phyloP scores from a whole-genome alignment of 306 rosid species.

The Lupinus albus region DNA sequence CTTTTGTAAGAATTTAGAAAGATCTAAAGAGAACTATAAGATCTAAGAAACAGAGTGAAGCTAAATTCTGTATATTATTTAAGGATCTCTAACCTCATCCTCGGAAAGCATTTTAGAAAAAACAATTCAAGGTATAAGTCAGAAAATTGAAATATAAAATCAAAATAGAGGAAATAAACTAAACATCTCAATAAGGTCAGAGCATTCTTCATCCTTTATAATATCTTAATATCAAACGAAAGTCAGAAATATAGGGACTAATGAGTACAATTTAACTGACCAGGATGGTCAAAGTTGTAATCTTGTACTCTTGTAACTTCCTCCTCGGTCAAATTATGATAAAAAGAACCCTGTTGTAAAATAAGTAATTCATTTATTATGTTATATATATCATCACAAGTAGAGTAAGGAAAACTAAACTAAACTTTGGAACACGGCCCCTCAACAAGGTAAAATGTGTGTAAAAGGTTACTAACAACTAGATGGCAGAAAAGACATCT shows the following conservation, averaged over 20 bases:
- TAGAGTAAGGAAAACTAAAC: constrained; percentile 35
- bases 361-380: constrained; percentile 20
- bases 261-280: constrained; percentile 53
- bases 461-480: not conserved
- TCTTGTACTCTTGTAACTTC: constrained; percentile 82
- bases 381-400: constrained; percentile 8
- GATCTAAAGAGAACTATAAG: constrained; percentile 16
- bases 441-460: constrained; percentile 6
- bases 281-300: constrained; percentile 99
- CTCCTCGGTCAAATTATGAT: constrained; percentile 77
- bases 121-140: not conserved
- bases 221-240: constrained; percentile 21
- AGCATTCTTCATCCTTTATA: constrained; percentile 25
- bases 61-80: not conserved
- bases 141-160: constrained; percentile 5
- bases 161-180: constrained; percentile 17
- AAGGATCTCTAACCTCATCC: constrained; percentile 8
- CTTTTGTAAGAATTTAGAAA: constrained; percentile 2
- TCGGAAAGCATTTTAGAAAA: constrained; percentile 20
- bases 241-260: constrained; percentile 8
- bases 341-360: constrained; percentile 84
- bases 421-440: constrained; percentile 12
- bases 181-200: not conserved
- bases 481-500: constrained; percentile 23
- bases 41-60: constrained; percentile 13